Conservation (phyloP, 2,329 filamentous ascomycete species). For the Huntiella omanensis region DNA sequence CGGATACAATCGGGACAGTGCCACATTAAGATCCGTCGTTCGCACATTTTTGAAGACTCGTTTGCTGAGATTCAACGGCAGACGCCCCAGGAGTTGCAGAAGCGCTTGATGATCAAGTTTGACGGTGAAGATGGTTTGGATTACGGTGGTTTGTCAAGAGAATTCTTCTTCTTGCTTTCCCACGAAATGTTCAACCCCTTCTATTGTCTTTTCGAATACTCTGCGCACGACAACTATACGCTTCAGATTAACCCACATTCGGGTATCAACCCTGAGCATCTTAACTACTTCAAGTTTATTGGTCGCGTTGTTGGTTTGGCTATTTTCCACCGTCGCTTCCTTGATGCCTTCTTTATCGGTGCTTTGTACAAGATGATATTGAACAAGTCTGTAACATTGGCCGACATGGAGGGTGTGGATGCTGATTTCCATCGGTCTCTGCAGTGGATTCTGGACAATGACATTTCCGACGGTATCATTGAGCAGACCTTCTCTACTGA, state of each 20-base stretch:
- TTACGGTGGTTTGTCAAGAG: conserved; percentile 90
- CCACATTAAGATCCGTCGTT: conserved; percentile 90
- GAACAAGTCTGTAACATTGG: conserved; percentile 73
- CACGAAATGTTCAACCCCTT: conserved; percentile 99
- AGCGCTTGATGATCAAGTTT: conserved; percentile 98
- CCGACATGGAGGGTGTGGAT: conserved; percentile 98
- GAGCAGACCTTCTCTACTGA: conserved; percentile 95
- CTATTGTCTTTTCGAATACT: conserved; percentile 98
- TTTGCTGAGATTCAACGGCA: conserved; percentile 97
- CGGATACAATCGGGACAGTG: conserved; percentile 91
- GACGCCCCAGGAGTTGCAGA: conserved; percentile 89
- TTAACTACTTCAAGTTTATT: conserved; percentile 99
- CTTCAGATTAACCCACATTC: conserved; percentile 99
- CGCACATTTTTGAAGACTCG: conserved; percentile 96
- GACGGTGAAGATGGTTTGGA: conserved; percentile 95
- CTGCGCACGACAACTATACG: conserved; percentile 98
- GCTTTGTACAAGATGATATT: conserved; percentile 99
- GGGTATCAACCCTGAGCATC: conserved; percentile 95
- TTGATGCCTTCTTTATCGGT: conserved; percentile 98
- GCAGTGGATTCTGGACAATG: conserved; percentile 96
- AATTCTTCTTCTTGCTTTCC: conserved; percentile 97
- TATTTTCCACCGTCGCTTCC: conserved; percentile 93
- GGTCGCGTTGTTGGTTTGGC: conserved; percentile 89
- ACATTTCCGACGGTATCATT: conserved; percentile 77
- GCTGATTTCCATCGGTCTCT: conserved; percentile 93